Evolutionary conservation across 2,329 filamentous ascomycete species (phyloP).

Genomic region (Rhinocladiella similis): DNA sequence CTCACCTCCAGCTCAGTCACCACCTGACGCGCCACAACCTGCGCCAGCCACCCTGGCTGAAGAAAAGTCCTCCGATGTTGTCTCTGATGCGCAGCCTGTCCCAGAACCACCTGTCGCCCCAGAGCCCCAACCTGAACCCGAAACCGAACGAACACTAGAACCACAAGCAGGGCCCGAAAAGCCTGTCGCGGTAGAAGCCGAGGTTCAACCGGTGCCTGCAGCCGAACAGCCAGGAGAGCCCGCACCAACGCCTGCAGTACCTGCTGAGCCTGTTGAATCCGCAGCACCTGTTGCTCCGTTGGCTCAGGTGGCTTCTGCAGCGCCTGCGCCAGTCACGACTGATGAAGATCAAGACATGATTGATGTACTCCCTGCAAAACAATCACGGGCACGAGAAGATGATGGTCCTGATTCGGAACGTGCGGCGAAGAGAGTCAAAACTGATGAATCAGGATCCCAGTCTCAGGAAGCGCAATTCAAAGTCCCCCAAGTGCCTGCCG

Average conservation of each 20-base stretch:
- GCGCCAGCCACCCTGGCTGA: constrained; percentile 30
- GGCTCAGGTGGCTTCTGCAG: too few relatives aligned
- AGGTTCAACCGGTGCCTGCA: background rate
- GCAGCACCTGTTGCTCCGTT: constrained; percentile 25
- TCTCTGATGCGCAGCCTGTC: constrained; percentile 17
- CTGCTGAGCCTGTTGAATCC: constrained; percentile 8
- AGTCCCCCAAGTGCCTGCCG: constrained; percentile 42
- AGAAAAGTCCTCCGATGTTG: constrained; percentile 1
- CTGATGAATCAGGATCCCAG: constrained; percentile 52
- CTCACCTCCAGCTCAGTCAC: constrained; percentile 28
- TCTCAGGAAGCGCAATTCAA: constrained; percentile 45
- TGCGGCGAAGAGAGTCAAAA: constrained; percentile 77
- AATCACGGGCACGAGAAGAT: constrained; percentile 75
- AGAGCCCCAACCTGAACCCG: background rate
- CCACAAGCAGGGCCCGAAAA: background rate
- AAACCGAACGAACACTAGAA: background rate
- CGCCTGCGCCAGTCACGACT: too few relatives aligned
- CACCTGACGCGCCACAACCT: constrained; percentile 34
- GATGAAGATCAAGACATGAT: constrained; percentile 52
- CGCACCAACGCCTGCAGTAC: constrained; percentile 22
- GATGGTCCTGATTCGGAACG: constrained; percentile 63
- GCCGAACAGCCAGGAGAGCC: constrained; percentile 26
- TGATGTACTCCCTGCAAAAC: constrained; percentile 60
- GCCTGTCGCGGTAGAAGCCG: background rate
- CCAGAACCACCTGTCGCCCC: background rate